phyloP scores from a whole-genome alignment of 2,329 filamentous ascomycete species.

The Blumeria hordei region DNA sequence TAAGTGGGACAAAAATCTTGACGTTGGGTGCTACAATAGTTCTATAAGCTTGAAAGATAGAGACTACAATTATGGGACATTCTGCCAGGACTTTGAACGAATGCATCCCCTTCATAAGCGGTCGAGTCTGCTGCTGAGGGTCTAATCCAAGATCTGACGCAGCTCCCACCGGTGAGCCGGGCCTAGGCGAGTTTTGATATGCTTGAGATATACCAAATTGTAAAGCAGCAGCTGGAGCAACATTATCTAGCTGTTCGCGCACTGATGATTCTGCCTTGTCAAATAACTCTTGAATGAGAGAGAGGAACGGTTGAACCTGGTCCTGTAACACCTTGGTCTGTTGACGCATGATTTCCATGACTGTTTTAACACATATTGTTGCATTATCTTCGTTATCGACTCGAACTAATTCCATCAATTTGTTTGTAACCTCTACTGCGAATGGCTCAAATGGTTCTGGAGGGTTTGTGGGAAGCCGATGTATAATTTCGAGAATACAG shows the following conservation, averaged over 20 bases:
- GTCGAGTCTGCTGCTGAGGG: conserved; percentile 54
- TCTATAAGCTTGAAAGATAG: conserved; percentile 86
- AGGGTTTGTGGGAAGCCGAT: conserved; percentile 54
- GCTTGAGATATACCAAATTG: conserved; percentile 41
- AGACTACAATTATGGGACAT: conserved; percentile 96
- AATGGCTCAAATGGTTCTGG: conserved; percentile 69
- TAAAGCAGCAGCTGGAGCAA: conserved; percentile 36
- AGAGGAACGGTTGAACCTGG: conserved; percentile 73
- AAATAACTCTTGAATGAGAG: conserved; percentile 86
- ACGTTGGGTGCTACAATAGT: conserved; percentile 61
- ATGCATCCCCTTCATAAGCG: conserved; percentile 79
- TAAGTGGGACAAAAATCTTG: conserved; percentile 74
- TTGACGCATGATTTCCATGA: conserved; percentile 88
- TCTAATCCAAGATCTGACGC: conserved; percentile 62
- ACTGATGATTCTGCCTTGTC: conserved; percentile 86
- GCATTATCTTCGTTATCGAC: conserved; percentile 97
- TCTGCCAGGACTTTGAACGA: conserved; percentile 97
- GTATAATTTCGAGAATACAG: conserved; percentile 81
- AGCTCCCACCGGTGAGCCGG: conserved; percentile 60
- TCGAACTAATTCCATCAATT: conserved; percentile 69
- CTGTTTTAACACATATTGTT: conserved; percentile 91
- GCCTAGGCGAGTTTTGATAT: conserved; percentile 60
- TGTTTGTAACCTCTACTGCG: conserved; percentile 68
- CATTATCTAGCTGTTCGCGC: conserved; percentile 78
- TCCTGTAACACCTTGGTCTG: conserved; percentile 61